Evolutionary conservation across 306 rosid species (phyloP).

Genomic region (Coriaria nepalensis): DNA sequence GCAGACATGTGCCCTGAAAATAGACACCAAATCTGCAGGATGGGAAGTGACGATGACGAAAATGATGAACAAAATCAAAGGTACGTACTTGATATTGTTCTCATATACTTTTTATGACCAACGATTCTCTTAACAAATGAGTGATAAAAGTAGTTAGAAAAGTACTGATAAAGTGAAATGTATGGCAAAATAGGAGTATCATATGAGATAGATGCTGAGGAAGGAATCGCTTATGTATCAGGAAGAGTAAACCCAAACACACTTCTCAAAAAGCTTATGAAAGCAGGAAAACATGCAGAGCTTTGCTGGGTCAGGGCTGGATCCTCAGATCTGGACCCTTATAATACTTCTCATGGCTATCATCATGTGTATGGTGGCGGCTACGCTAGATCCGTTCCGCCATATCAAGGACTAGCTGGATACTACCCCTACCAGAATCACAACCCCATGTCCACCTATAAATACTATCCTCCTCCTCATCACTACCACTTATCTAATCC

Average conservation of each 20-base stretch:
- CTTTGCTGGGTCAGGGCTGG: constrained; percentile 3
- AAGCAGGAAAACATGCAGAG: not conserved
- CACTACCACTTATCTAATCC: too few species aligned
- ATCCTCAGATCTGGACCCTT: too few species aligned
- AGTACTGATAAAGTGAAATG: not conserved
- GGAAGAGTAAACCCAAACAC: constrained; percentile 14
- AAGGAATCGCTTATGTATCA: constrained; percentile 8
- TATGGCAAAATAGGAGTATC: constrained; percentile 18
- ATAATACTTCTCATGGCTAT: too few species aligned
- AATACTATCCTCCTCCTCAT: too few species aligned
- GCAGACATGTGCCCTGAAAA: constrained; percentile 13
- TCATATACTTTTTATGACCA: too few species aligned
- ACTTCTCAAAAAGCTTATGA: not conserved
- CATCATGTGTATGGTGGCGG: too few species aligned
- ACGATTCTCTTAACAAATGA: too few species aligned
- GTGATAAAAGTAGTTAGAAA: not conserved
- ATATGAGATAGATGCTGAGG: constrained; percentile 10
- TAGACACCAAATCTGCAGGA: constrained; percentile 13
- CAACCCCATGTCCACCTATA: too few species aligned
- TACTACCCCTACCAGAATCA: too few species aligned
- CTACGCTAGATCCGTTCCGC: too few species aligned
- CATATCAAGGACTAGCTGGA: too few species aligned
- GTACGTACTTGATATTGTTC: not conserved
- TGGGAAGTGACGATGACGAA: constrained; percentile 15
- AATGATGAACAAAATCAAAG: constrained; percentile 16